phyloP scores from a whole-genome alignment of 306 rosid species.

The Ochetophila trinervis region DNA sequence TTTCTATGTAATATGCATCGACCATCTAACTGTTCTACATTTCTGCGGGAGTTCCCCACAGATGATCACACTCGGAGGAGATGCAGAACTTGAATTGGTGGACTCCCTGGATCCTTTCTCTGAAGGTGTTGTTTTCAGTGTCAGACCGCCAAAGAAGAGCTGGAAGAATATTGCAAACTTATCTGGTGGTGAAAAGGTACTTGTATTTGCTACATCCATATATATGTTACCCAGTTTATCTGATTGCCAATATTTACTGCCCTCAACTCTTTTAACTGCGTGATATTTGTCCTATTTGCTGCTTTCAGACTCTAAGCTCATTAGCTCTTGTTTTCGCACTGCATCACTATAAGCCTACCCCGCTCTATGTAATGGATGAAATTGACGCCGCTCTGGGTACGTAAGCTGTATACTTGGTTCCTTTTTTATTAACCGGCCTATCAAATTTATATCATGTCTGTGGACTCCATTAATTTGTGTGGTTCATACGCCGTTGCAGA shows the following conservation, averaged over 20 bases:
- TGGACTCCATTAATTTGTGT: conserved; percentile 19
- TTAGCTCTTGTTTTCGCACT: conserved; percentile 97
- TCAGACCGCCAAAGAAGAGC: conserved; percentile 97
- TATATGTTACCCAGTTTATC: not conserved
- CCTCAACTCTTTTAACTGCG: conserved; percentile 5
- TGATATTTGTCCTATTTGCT: conserved; percentile 19
- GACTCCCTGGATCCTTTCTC: conserved; percentile 98
- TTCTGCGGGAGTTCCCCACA: conserved; percentile 23
- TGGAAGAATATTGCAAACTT: conserved; percentile 98
- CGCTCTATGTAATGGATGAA: conserved; percentile 97
- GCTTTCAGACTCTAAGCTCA: conserved; percentile 87
- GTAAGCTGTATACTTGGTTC: conserved; percentile 4
- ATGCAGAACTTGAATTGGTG: conserved; percentile 95
- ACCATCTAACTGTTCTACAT: conserved; percentile 1
- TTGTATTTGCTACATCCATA: not conserved
- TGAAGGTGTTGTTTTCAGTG: conserved; percentile 97
- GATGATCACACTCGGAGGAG: conserved; percentile 99
- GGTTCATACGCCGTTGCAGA: conserved; percentile 42
- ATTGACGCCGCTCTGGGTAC: conserved; percentile 94
- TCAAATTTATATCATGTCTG: not conserved
- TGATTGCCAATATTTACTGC: conserved; percentile 10
- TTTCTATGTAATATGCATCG: not conserved
- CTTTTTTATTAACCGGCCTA: not conserved
- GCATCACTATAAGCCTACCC: conserved; percentile 98
- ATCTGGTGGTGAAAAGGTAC: conserved; percentile 98